A percentile compares a stretch with the other conserved stretches of the same genome.
These are phyloP conservation scores for Podospora pseudopauciseta DNA, from an alignment of 495 filamentous ascomycete genomes.

Conservation along the genomic window DNA sequence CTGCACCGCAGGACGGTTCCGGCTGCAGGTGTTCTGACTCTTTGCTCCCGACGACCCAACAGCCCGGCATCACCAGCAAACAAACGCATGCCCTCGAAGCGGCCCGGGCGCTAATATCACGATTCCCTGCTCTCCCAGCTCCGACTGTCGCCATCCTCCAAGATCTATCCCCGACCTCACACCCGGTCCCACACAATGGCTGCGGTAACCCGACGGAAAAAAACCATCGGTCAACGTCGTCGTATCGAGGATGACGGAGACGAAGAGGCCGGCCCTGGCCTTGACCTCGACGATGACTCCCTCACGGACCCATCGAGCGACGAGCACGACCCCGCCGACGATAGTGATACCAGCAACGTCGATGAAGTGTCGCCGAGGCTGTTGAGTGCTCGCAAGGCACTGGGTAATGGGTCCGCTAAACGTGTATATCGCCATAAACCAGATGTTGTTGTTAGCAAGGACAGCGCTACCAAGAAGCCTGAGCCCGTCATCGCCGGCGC, in stretches of 20 bases:
- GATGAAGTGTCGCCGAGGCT: constrained; percentile 57
- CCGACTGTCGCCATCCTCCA: constrained; percentile 8
- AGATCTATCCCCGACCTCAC: constrained; percentile 15
- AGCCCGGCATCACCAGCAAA: constrained; percentile 13
- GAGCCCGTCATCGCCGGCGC: constrained; percentile 59
- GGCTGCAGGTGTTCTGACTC: constrained; percentile 8
- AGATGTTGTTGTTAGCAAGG: constrained; percentile 25
- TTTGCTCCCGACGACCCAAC: constrained; percentile 13
- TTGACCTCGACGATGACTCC: constrained; percentile 75
- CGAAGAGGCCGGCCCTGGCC: constrained; percentile 62
- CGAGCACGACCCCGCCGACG: constrained; percentile 70
- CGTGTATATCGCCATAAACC: constrained; percentile 40
- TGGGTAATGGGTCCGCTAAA: constrained; percentile 40
- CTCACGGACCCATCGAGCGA: constrained; percentile 80
- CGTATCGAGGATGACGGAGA: constrained; percentile 77
- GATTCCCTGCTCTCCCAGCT: constrained; percentile 26
- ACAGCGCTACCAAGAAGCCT: constrained; percentile 39
- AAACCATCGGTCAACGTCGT: constrained; percentile 71
- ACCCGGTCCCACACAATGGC: constrained; percentile 29
- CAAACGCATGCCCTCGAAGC: constrained; percentile 28
- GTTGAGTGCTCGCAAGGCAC: constrained; percentile 35
- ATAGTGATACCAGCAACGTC: constrained; percentile 69
- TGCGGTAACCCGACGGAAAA: constrained; percentile 55
- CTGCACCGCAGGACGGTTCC: constrained; percentile 34
- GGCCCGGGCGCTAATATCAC: constrained; percentile 22